These are phyloP conservation scores for Hamigera avellanea DNA, from an alignment of 495 filamentous ascomycete genomes.

Conservation along the genomic window DNA sequence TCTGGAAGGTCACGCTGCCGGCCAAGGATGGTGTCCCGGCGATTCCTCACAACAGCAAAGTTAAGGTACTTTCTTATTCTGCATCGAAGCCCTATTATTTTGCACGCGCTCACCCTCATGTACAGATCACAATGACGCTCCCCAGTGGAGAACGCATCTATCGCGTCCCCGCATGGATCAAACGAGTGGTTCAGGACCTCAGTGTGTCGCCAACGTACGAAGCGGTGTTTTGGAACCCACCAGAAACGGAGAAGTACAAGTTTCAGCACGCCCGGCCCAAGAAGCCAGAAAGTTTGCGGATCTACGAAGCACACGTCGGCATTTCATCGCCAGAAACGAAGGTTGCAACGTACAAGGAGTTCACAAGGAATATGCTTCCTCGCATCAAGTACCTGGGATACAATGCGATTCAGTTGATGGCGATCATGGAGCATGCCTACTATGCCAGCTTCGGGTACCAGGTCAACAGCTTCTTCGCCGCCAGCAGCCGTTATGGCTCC, in stretches of 20 bases:
- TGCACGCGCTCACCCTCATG: constrained; percentile 11
- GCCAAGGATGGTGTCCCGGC: constrained; percentile 61
- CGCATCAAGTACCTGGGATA: constrained; percentile 87
- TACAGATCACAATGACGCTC: constrained; percentile 72
- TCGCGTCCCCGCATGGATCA: constrained; percentile 92
- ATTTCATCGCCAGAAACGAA: constrained; percentile 86
- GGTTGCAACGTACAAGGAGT: constrained; percentile 92
- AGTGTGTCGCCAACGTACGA: constrained; percentile 83
- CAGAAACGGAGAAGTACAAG: constrained; percentile 54
- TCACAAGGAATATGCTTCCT: constrained; percentile 82
- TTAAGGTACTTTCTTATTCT: constrained; percentile 53
- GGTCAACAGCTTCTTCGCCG: constrained; percentile 96
- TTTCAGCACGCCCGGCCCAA: constrained; percentile 76
- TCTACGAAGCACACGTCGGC: constrained; percentile 96
- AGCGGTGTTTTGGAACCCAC: constrained; percentile 94
- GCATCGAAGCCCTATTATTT: background rate
- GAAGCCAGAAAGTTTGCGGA: constrained; percentile 75
- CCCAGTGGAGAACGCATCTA: constrained; percentile 73
- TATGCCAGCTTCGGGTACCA: constrained; percentile 99
- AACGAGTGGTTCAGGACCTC: constrained; percentile 88
- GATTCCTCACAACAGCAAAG: constrained; percentile 85
- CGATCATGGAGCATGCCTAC: constrained; percentile 98
- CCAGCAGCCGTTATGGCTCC: constrained; percentile 86
- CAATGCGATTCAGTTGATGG: constrained; percentile 98
- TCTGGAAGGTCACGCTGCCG: constrained; percentile 74